Percentiles rank a stretch among this genome's conserved stretches.
Conservation (phyloP, 805 yeast genomes). For the Starmerella riodocensis region DNA sequence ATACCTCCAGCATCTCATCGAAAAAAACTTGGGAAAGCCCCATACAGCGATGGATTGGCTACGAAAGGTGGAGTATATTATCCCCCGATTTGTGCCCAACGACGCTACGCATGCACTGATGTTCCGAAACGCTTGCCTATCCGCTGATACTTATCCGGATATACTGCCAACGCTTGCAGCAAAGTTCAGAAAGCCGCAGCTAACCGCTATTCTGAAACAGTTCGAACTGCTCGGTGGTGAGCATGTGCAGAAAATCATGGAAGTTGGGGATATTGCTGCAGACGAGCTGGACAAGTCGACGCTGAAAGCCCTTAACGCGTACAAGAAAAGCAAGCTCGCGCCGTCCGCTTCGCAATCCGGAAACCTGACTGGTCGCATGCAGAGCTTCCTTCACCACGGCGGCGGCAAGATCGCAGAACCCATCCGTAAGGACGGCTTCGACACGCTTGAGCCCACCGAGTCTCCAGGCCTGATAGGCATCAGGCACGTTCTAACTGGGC, state of each 20-base stretch:
- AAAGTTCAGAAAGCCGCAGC: conserved; percentile 19
- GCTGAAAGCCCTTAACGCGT: conserved; percentile 1
- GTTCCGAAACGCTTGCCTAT: conserved; percentile 33
- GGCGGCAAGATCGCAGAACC: conserved; percentile 16
- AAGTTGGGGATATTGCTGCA: conserved; percentile 20
- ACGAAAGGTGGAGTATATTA: conserved; percentile 24
- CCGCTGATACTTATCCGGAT: conserved; percentile 11
- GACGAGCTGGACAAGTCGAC: conserved; percentile 9
- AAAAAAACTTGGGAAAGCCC: conserved; percentile 31
- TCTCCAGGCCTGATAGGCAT: conserved; percentile 68
- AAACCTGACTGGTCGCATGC: conserved; percentile 5
- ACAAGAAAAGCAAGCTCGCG: background rate
- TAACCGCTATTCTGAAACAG: conserved; percentile 30
- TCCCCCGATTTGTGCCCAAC: conserved; percentile 33
- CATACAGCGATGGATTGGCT: conserved; percentile 36
- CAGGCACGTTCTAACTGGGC: conserved; percentile 45
- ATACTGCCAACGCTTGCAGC: conserved; percentile 19
- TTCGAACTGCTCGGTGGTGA: conserved; percentile 43
- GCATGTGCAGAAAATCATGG: conserved; percentile 28
- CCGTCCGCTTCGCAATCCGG: conserved; percentile 1
- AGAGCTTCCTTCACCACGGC: conserved; percentile 1
- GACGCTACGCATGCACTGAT: conserved; percentile 50
- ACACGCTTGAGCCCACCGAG: conserved; percentile 49
- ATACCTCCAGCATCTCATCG: conserved; percentile 37
- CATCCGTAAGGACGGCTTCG: conserved; percentile 42